Evolutionary conservation across 805 yeast genomes (phyloP), one percentile per base, ranked within the genome.

Genomic region (Suhomyces canberraensis): DNA sequence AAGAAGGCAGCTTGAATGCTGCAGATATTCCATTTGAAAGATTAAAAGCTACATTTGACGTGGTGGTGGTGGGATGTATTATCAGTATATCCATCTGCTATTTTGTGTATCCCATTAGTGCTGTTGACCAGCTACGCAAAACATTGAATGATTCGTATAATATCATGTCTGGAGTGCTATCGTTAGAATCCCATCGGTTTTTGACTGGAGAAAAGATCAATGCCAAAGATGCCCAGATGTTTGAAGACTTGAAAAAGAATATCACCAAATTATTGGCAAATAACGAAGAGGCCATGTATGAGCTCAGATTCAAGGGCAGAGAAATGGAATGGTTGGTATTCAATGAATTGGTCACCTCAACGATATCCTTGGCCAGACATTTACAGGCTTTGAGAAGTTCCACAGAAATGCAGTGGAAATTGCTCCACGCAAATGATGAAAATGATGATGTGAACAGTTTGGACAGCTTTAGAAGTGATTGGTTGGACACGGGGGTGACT

Each of bases 361-460:
- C 79, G 6, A 66, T 72, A 26, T 64, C 72, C 8, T 51, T 85
- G 43, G 59, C 73, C 4, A 71, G 75, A 44, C 80, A 78, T 47
- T 52, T 84, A 28, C 82, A 83, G 35, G 91, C 91, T 1, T 61
- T 86, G 45, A 65, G 76, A 42, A 72, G 81, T 31, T 81, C 90
- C 11, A 76, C 81, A 8, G 84, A 79, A 41, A 81, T 82, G 67
- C 84, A 81, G 51, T 70, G 78, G 71, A 68, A 69, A 20, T 58
- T 81, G 8, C 59, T 82, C 7, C 68, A 69, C 37, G 66, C 48
- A 34, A 33, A 17, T 22, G 34, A 25, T 4, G 27, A 29, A 9
- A 21, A 17, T n/a, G 49, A 50, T 14, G 41, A 45, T 3, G 35
- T 42, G 1, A 36, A 54, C 7, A 64, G 67, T 33, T 25, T 60